Evolutionary conservation across 352 stramenopile species (phyloP).

Genomic region (Globisporangium radiosum): DNA sequence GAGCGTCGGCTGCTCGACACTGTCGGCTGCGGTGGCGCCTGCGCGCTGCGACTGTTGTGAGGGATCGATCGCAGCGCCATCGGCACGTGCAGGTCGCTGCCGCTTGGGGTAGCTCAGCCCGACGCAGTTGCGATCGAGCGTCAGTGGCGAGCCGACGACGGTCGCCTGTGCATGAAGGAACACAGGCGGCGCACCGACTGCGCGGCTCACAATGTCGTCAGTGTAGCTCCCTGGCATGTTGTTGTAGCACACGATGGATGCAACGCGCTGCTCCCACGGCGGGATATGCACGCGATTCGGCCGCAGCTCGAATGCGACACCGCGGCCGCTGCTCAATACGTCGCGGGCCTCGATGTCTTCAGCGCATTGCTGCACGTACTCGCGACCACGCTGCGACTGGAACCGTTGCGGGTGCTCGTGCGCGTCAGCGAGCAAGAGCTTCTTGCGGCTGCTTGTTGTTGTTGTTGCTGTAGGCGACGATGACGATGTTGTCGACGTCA

Average conservation of each 20-base stretch:
- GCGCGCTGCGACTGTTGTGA: not conserved
- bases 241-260: slow-evolving; percentile 61
- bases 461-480: not conserved
- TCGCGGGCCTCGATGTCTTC: slow-evolving; percentile 39
- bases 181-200: slow-evolving; percentile 39
- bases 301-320: slow-evolving; percentile 43
- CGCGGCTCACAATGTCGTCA: slow-evolving; percentile 57
- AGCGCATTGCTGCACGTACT: slow-evolving; percentile 35
- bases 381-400: slow-evolving; percentile 41
- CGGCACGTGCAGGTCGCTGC: not conserved
- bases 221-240: slow-evolving; percentile 68
- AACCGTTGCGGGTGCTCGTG: slow-evolving; percentile 42
- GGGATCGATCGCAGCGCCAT: too few species aligned
- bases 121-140: slow-evolving; percentile 59
- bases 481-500: not conserved
- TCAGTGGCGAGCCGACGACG: slow-evolving; percentile 50
- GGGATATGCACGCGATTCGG: slow-evolving; percentile 29
- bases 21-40: not conserved
- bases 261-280: slow-evolving; percentile 51
- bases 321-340: slow-evolving; percentile 37
- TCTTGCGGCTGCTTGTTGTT: slow-evolving; percentile 15
- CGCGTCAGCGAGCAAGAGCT: slow-evolving; percentile 29
- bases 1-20: slow-evolving; percentile 25
- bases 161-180: slow-evolving; percentile 49
- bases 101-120: slow-evolving; percentile 34